These are phyloP conservation scores for Scytalidium lignicola DNA, from an alignment of 2,329 filamentous ascomycete species.

Conservation along the genomic window DNA sequence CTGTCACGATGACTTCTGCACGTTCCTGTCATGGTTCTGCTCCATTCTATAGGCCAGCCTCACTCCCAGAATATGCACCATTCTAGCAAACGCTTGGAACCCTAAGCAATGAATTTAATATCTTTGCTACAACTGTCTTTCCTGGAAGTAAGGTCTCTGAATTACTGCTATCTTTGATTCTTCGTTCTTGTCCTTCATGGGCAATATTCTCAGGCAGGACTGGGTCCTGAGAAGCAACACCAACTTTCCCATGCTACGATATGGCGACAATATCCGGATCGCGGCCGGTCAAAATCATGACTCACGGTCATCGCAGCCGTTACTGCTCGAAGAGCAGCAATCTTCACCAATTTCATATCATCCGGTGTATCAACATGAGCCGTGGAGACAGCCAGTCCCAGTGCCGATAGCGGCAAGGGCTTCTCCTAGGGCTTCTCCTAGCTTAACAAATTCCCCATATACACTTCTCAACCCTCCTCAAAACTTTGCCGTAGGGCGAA, in stretches of 20 bases:
- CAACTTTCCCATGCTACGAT: slow-evolving; percentile 11
- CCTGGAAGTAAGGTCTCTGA: background rate
- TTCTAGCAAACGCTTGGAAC: background rate
- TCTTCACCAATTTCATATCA: background rate
- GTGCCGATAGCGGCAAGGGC: no score
- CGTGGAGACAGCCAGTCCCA: background rate
- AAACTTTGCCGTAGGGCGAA: background rate
- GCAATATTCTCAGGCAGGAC: slow-evolving; percentile 11
- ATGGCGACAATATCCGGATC: slow-evolving; percentile 7
- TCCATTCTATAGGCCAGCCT: background rate
- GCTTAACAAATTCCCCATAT: no score
- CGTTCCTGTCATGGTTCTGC: background rate
- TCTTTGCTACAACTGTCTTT: background rate
- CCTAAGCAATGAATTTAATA: background rate
- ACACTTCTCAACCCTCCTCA: background rate
- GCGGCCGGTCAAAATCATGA: background rate
- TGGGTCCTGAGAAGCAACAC: slow-evolving; percentile 13
- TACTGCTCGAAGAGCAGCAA: background rate
- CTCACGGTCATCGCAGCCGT: background rate
- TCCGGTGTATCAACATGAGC: background rate
- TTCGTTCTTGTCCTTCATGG: slow-evolving; percentile 12
- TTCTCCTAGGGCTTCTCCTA: no score
- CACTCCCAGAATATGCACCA: background rate
- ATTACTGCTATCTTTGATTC: background rate
- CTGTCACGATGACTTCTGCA: background rate